Conservation (phyloP, 192 early-diverging fungal genomes). For the Entomortierella chlamydospora region DNA sequence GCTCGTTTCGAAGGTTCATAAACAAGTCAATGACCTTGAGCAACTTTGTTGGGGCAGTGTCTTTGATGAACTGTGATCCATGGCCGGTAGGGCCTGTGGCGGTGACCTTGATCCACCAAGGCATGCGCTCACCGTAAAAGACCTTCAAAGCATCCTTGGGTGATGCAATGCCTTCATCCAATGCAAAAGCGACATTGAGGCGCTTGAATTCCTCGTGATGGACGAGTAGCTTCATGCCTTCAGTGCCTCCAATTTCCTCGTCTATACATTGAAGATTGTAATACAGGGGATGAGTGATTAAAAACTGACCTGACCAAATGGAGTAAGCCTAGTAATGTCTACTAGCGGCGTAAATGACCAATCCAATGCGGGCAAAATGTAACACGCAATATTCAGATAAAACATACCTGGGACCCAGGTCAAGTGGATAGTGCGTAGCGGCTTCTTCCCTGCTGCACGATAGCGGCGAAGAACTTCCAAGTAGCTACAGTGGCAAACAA, state of each 20-base stretch:
- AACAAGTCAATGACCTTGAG: slow-evolving; percentile 75
- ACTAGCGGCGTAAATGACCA: too few species aligned
- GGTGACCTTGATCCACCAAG: slow-evolving; percentile 85
- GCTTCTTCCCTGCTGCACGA: slow-evolving; percentile 62
- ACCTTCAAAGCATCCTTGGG: slow-evolving; percentile 74
- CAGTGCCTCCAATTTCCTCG: slow-evolving; percentile 87
- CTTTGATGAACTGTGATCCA: slow-evolving; percentile 84
- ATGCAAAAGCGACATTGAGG: slow-evolving; percentile 84
- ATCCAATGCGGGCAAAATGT: too few species aligned
- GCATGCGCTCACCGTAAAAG: slow-evolving; percentile 87
- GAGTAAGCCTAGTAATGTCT: neutral
- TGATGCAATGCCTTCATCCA: slow-evolving; percentile 88
- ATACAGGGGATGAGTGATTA: neutral
- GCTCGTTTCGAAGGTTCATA: slow-evolving; percentile 73
- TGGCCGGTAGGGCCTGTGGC: slow-evolving; percentile 84
- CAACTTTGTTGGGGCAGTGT: slow-evolving; percentile 76
- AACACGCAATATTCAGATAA: too few species aligned
- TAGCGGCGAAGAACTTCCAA: slow-evolving; percentile 83
- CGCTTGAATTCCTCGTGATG: slow-evolving; percentile 72
- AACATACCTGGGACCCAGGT: slow-evolving; percentile 77
- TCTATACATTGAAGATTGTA: slow-evolving; percentile 15
- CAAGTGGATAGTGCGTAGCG: slow-evolving; percentile 78
- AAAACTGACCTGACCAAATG: neutral
- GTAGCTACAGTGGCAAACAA: slow-evolving; percentile 60
- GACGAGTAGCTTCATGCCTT: slow-evolving; percentile 81